phyloP scores from a whole-genome alignment of 2,329 filamentous ascomycete genomes.

The Pseudocercospora musae region DNA sequence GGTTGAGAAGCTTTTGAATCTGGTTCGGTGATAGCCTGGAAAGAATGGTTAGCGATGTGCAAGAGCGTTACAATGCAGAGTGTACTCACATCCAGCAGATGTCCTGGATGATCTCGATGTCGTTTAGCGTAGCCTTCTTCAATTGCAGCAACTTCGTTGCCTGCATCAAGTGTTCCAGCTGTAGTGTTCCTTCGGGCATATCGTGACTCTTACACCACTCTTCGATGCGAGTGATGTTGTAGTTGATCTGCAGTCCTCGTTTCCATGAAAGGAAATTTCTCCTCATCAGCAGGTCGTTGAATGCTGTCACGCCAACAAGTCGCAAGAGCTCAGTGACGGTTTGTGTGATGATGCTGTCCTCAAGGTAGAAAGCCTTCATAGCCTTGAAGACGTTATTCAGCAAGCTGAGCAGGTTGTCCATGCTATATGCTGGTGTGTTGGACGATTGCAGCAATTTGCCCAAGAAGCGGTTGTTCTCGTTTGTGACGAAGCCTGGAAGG shows the following conservation, averaged over 20 bases:
- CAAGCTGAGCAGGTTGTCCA: constrained; percentile 95
- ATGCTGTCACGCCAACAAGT: constrained; percentile 93
- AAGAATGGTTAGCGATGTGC: constrained; percentile 16
- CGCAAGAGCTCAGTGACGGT: constrained; percentile 90
- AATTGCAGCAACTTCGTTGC: constrained; percentile 96
- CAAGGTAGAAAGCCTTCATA: constrained; percentile 97
- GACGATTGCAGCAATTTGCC: constrained; percentile 92
- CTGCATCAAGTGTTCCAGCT: constrained; percentile 99
- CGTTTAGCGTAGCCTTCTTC: constrained; percentile 98
- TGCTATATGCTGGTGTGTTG: constrained; percentile 93
- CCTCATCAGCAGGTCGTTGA: constrained; percentile 96
- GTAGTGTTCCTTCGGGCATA: constrained; percentile 96
- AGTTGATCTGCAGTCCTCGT: constrained; percentile 98
- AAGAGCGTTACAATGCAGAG: background rate
- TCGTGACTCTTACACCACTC: constrained; percentile 99
- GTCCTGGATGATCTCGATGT: constrained; percentile 99
- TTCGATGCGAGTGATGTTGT: constrained; percentile 98
- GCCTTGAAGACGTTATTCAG: constrained; percentile 97
- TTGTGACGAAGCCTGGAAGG: constrained; percentile 95
- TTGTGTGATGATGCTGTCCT: constrained; percentile 93
- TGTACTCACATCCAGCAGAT: constrained; percentile 96
- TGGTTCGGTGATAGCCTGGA: constrained; percentile 94
- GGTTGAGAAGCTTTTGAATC: constrained; percentile 97
- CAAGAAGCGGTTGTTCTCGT: constrained; percentile 96
- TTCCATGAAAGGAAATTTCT: constrained; percentile 99